A percentile compares a stretch with the other conserved stretches of the same genome.
These are phyloP conservation scores for Termitomyces sp. DNA, from an alignment of 768 basidiomycete species.

Conservation along the genomic window DNA sequence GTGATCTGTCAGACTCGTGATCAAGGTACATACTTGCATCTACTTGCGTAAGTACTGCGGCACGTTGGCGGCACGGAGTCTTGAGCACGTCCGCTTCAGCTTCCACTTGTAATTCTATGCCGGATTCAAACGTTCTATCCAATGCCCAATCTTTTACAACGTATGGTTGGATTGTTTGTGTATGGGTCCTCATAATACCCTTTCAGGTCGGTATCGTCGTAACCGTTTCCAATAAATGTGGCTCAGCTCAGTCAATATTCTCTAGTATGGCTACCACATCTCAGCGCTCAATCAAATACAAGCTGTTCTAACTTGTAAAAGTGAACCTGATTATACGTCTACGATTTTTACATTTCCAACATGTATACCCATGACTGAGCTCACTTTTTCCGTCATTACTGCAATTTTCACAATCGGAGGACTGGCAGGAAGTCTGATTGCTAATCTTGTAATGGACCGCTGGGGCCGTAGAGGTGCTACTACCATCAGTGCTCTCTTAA, in stretches of 20 bases:
- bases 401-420: conserved; percentile 88
- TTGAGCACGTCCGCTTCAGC: too few species aligned
- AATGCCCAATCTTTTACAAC: conserved; percentile 38
- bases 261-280: conserved; percentile 88
- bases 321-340: conserved; percentile 16
- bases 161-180: conserved; percentile 62
- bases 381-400: conserved; percentile 79
- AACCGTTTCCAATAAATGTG: neutral
- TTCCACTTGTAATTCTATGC: conserved; percentile 12
- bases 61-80: too few species aligned
- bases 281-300: conserved; percentile 90
- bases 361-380: conserved; percentile 78
- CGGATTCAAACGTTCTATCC: conserved; percentile 3
- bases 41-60: too few species aligned
- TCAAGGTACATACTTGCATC: too few species aligned
- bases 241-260: neutral
- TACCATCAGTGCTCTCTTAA: conserved; percentile 51
- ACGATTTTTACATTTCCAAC: conserved; percentile 46
- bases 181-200: conserved; percentile 64
- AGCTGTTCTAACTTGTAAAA: conserved; percentile 69
- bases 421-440: conserved; percentile 67
- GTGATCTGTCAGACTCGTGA: neutral
- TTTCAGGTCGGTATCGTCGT: conserved; percentile 40
- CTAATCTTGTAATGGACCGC: conserved; percentile 66
- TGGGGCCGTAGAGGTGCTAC: conserved; percentile 71